These are phyloP conservation scores for Rhizopogon salebrosus DNA, from an alignment of 768 basidiomycete species.

Conservation along the genomic window DNA sequence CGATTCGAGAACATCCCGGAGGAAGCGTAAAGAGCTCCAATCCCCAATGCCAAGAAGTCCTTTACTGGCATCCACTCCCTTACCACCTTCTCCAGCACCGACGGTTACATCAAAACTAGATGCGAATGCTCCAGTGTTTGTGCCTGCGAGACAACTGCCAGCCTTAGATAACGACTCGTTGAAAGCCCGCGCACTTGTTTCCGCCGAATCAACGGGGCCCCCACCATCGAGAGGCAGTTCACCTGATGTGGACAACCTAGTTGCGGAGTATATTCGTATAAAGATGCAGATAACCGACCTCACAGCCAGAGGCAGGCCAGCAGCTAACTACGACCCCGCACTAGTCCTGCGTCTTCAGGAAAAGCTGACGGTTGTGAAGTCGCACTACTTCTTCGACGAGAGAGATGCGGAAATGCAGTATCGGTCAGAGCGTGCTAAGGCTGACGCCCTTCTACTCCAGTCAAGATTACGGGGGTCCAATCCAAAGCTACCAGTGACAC, in stretches of 20 bases:
- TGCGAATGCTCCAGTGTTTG: constrained; percentile 34
- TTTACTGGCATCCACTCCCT: not conserved
- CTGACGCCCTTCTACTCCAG: constrained; percentile 39
- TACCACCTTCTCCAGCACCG: constrained; percentile 1
- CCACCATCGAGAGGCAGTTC: constrained; percentile 25
- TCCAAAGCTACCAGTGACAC: not conserved
- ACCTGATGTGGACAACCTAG: constrained; percentile 49
- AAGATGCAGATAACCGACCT: constrained; percentile 52
- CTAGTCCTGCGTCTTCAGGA: constrained; percentile 36
- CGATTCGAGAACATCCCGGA: constrained; percentile 10
- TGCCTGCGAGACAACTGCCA: constrained; percentile 23
- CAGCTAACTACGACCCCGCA: constrained; percentile 20
- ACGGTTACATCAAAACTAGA: constrained; percentile 28
- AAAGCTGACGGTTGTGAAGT: constrained; percentile 42
- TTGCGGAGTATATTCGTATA: constrained; percentile 54
- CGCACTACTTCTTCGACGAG: constrained; percentile 68
- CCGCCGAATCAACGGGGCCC: constrained; percentile 14
- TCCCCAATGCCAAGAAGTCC: constrained; percentile 2
- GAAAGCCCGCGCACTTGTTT: constrained; percentile 10
- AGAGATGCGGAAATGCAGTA: constrained; percentile 59
- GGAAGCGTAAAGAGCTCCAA: constrained; percentile 1
- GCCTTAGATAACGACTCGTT: constrained; percentile 8
- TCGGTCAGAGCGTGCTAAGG: constrained; percentile 46
- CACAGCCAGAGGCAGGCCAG: constrained; percentile 25
- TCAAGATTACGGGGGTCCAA: constrained; percentile 32